Conservation (phyloP, 805 yeast species). For the Saccharomycopsis fibuligera region DNA sequence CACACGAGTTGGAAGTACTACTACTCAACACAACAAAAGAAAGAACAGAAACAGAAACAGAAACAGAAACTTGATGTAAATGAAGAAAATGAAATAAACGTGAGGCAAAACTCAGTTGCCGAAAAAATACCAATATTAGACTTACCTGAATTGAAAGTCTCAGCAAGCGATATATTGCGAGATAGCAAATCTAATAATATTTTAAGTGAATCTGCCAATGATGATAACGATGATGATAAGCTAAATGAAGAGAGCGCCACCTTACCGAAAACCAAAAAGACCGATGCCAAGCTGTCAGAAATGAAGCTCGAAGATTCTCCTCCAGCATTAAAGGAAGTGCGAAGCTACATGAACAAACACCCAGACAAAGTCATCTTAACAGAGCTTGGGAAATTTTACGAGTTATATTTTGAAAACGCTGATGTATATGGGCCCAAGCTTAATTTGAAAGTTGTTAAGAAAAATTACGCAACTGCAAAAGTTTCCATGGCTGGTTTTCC, state of each 20-base stretch:
- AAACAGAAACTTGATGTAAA: too few species aligned
- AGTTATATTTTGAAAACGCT: constrained; percentile 87
- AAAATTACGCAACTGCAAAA: constrained; percentile 35
- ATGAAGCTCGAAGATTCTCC: constrained; percentile 4
- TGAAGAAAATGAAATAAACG: too few species aligned
- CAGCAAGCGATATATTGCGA: background rate
- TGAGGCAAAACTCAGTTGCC: too few species aligned
- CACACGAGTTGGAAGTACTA: too few species aligned
- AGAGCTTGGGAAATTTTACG: constrained; percentile 85
- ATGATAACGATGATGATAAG: background rate
- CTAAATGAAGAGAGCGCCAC: background rate
- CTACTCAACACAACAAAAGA: too few species aligned
- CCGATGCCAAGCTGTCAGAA: background rate
- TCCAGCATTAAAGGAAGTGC: constrained; percentile 22
- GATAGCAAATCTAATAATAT: background rate
- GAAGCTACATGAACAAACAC: constrained; percentile 38
- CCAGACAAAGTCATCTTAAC: constrained; percentile 57
- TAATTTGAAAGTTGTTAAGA: constrained; percentile 63
- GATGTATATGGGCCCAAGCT: constrained; percentile 60
- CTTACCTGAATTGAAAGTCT: background rate
- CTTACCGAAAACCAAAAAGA: background rate
- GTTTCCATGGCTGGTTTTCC: constrained; percentile 95
- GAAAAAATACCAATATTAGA: background rate
- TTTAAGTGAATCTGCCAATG: background rate
- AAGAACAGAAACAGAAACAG: too few species aligned